Evolutionary conservation across 805 yeast genomes (phyloP), one percentile per base, ranked within the genome.

Genomic region (Hagleromyces aurorensis): DNA sequence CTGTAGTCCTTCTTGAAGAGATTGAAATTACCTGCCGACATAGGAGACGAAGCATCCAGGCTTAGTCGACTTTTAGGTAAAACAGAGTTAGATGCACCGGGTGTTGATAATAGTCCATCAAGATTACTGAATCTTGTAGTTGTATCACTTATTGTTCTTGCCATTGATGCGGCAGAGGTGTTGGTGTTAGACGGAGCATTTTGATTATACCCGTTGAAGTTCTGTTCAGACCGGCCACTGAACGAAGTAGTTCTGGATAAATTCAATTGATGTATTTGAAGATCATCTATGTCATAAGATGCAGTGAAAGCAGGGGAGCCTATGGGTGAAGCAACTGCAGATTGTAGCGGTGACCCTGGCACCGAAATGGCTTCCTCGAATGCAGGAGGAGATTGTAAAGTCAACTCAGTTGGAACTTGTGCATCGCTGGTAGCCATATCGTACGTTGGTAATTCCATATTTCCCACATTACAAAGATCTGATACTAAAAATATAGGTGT

Each of bases 401-500:
- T n/a, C 22, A 24, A 11, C 27, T 34, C 19, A 33, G 42, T 13
- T 10, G 33, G 24, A 21, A 21, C 19, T 5, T 19, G 13, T 13
- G 29, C 30, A 23, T 27, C 38, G 16, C 25, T 38, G 7, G 46
- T 38, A 4, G 52, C 51, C 29, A 32, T 43, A 3, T 43, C 44
- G 25, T 64, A 64, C 2, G 57, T 50, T 4, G 70, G 70, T 10
- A 65, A 42, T 7, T 55, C 58, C 34, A 59, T 48, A 33, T 52
- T 62, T 6, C 57, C 64, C 13, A 50, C 45, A 3, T 48, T 50
- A 41, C 70, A 65, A 3, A 54, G 40, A 19, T 59, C 59, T 8
- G 75, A 68, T n/a, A 71, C 57, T 12, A 73, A 50, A 17, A 69
- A 65, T 20, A 81, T 63, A 0, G 91, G 91, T 0, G 89, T 79